phyloP scores from a whole-genome alignment of 805 yeast genomes.

The Hemisphaericaspora nanyangensis region DNA sequence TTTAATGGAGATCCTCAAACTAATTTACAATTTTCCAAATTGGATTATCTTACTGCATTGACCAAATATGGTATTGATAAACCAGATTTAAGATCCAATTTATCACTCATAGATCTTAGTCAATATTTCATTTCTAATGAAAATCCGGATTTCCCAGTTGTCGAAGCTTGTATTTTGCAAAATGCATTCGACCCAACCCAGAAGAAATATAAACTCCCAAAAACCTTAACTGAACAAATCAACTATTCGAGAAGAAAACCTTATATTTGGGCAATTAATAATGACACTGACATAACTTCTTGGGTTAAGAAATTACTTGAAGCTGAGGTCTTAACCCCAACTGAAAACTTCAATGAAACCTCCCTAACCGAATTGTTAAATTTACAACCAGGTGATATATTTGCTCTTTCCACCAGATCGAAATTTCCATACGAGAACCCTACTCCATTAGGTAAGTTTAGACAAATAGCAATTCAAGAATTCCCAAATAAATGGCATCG shows the following conservation, averaged over 20 bases:
- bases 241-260: conserved; percentile 61
- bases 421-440: conserved; percentile 80
- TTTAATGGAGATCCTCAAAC: conserved; percentile 10
- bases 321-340: conserved; percentile 18
- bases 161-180: conserved; percentile 69
- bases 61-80: conserved; percentile 83
- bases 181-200: conserved; percentile 35
- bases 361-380: conserved; percentile 25
- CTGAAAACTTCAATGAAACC: conserved; percentile 13
- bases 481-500: conserved; percentile 52
- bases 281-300: conserved; percentile 29
- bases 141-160: conserved; percentile 51
- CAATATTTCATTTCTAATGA: conserved; percentile 29
- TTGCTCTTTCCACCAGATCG: conserved; percentile 79
- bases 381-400: conserved; percentile 62
- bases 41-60: conserved; percentile 70
- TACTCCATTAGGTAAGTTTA: conserved; percentile 83
- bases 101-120: conserved; percentile 50
- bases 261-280: conserved; percentile 46
- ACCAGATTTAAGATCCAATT: conserved; percentile 75
- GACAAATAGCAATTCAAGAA: conserved; percentile 66
- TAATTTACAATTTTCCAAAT: conserved; percentile 26
- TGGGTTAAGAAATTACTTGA: conserved; percentile 45
- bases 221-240: conserved; percentile 31
- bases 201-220: conserved; percentile 30